Conservation (phyloP, 768 basidiomycete genomes). For the Cystobasidium ongulense region DNA sequence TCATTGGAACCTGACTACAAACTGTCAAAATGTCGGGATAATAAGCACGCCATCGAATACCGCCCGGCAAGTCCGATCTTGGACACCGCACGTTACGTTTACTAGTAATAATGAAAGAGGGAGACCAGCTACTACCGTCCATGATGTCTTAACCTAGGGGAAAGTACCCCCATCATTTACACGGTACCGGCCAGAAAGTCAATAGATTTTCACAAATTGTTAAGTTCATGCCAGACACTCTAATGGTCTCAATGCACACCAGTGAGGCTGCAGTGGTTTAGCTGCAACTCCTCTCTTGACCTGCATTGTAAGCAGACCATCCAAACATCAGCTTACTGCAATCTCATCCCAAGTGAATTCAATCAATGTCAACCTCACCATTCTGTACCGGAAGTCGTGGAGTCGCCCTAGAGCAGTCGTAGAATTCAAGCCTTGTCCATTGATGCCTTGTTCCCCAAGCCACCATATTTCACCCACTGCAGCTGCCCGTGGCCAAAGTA, state of each 20-base stretch:
- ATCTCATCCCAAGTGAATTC: not conserved
- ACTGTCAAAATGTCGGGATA: no score
- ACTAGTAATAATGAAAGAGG: no score
- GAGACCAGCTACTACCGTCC: no score
- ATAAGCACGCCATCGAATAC: no score
- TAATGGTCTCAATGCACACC: slow-evolving; percentile 15
- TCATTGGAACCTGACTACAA: no score
- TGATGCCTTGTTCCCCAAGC: not conserved
- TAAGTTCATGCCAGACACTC: not conserved
- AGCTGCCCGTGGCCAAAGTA: slow-evolving; percentile 21
- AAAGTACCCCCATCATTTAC: no score
- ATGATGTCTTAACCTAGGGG: no score
- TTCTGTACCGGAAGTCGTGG: slow-evolving; percentile 21
- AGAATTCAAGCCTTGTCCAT: slow-evolving; percentile 11
- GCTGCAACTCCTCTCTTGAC: slow-evolving; percentile 1
- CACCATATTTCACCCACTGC: slow-evolving; percentile 18
- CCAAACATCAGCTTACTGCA: not conserved
- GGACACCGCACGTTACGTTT: no score
- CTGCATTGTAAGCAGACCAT: not conserved
- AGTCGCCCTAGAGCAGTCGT: not conserved
- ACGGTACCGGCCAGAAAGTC: no score
- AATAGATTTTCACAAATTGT: no score
- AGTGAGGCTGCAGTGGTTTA: slow-evolving; percentile 20
- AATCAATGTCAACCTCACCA: not conserved
- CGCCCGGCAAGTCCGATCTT: no score